Evolutionary conservation across 495 filamentous ascomycete genomes (phyloP).

Genomic region (Daldinia concentrica): DNA sequence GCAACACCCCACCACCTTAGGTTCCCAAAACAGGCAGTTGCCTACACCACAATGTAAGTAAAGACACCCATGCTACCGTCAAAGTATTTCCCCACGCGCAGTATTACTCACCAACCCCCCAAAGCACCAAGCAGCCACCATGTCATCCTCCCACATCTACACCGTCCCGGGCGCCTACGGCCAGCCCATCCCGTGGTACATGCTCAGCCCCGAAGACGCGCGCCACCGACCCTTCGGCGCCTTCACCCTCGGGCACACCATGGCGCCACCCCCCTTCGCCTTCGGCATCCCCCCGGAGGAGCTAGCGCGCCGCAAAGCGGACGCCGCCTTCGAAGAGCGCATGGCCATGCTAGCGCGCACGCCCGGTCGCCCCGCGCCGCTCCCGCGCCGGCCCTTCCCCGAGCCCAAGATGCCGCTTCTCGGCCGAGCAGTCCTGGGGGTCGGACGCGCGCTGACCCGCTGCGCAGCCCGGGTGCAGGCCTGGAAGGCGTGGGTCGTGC

Average conservation of each 20-base stretch:
- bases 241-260: slow-evolving; percentile 6
- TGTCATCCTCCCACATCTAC: not conserved
- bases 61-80: too few relatives aligned
- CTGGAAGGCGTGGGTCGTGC: not conserved
- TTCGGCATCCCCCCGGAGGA: not conserved
- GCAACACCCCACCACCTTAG: not conserved
- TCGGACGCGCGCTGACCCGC: too few relatives aligned
- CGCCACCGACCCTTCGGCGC: slow-evolving; percentile 19
- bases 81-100: too few relatives aligned
- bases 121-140: not conserved
- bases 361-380: too few relatives aligned
- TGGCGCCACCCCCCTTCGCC: not conserved
- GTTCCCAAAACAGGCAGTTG: too few relatives aligned
- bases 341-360: not conserved
- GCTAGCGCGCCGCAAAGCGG: not conserved
- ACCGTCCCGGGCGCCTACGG: slow-evolving; percentile 8
- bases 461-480: not conserved
- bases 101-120: too few relatives aligned
- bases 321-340: not conserved
- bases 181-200: not conserved
- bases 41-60: not conserved
- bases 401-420: not conserved
- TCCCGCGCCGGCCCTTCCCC: too few relatives aligned
- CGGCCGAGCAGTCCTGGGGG: not conserved
- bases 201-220: not conserved